Evolutionary conservation across 257 asterid species (phyloP).

Genomic region (Nicotiana knightiana): DNA sequence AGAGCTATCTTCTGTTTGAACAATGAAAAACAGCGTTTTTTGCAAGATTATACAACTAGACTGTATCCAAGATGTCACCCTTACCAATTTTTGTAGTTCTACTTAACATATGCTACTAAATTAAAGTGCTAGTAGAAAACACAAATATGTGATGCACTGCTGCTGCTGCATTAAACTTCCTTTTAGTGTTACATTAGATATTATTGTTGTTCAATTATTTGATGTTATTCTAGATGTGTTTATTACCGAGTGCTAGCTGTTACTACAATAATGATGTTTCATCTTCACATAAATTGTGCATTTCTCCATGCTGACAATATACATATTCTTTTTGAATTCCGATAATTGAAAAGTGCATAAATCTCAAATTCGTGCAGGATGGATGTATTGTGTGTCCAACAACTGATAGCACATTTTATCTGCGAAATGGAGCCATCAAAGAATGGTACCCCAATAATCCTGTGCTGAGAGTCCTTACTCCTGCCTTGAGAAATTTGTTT

Average conservation of each 20-base stretch:
- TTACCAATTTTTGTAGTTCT: background rate
- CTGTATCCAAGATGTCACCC: background rate
- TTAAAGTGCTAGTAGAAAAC: background rate
- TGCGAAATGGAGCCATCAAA: conserved; percentile 70
- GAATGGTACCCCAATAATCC: conserved; percentile 97
- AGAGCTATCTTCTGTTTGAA: background rate
- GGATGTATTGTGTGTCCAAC: conserved; percentile 94
- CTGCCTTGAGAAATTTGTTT: conserved; percentile 60
- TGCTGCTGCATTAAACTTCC: background rate
- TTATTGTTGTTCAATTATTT: background rate
- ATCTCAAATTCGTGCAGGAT: conserved; percentile 42
- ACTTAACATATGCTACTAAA: background rate
- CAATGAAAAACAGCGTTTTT: background rate
- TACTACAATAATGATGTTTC: background rate
- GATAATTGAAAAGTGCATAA: background rate
- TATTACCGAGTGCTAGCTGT: background rate
- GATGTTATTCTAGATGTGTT: background rate
- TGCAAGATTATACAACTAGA: background rate
- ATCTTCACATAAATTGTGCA: background rate
- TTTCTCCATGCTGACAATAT: background rate
- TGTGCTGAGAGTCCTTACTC: conserved; percentile 81
- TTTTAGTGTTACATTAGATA: background rate
- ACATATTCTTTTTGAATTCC: background rate
- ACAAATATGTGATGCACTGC: background rate
- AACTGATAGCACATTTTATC: conserved; percentile 86